These are phyloP conservation scores for Cryptococcus neoformans DNA, from an alignment of 1,284 basidiomycete species.

Conservation along the genomic window DNA sequence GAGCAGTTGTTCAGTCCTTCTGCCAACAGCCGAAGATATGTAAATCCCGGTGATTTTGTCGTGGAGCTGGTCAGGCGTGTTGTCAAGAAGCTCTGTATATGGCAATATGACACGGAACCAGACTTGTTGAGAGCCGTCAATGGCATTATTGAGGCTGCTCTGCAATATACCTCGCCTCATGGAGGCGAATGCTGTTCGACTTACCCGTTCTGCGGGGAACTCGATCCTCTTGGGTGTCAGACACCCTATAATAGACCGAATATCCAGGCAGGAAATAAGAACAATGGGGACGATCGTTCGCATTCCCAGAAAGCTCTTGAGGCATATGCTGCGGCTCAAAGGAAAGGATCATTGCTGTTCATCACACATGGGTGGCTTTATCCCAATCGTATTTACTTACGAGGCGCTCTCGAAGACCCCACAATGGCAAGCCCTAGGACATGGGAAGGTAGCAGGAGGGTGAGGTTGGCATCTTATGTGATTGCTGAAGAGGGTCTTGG, in stretches of 20 bases:
- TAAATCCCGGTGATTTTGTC: conserved; percentile 38
- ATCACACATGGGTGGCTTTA: conserved; percentile 34
- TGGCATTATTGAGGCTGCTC: conserved; percentile 44
- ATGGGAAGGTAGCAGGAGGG: conserved; percentile 12
- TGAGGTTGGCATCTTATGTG: conserved; percentile 32
- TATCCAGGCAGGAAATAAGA: neutral
- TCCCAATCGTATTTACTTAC: conserved; percentile 36
- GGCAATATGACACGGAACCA: conserved; percentile 31
- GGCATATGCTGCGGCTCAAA: conserved; percentile 29
- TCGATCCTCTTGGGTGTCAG: conserved; percentile 20
- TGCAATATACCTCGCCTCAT: conserved; percentile 44
- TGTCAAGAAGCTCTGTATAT: conserved; percentile 32
- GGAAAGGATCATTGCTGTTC: conserved; percentile 22
- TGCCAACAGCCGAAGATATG: conserved; percentile 1
- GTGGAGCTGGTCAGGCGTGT: conserved; percentile 40
- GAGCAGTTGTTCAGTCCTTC: conserved; percentile 32
- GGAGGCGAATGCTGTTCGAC: conserved; percentile 27
- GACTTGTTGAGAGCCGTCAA: conserved; percentile 35
- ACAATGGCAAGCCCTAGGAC: conserved; percentile 22
- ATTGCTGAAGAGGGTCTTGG: conserved; percentile 45
- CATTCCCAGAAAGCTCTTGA: neutral
- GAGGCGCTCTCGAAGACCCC: conserved; percentile 36
- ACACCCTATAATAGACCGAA: conserved; percentile 2
- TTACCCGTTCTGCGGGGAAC: conserved; percentile 49
- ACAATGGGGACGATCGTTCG: neutral